phyloP scores from a whole-genome alignment of 2,329 filamentous ascomycete genomes.

The Cyclaneusma minus region DNA sequence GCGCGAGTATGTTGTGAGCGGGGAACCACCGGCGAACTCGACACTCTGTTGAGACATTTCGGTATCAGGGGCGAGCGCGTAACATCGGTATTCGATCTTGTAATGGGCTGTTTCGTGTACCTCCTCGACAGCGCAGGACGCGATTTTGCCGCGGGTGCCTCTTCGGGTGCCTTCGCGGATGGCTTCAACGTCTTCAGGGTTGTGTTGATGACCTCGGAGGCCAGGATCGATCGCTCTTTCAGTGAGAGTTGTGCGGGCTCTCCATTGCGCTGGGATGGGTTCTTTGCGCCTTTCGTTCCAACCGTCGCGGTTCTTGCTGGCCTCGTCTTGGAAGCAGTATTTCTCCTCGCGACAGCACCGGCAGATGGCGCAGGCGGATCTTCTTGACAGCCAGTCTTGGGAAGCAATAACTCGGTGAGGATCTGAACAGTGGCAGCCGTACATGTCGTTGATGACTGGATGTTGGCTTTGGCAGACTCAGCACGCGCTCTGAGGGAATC shows the following conservation, averaged over 20 bases:
- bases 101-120: too few relatives aligned
- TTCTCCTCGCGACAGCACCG: neutral
- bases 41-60: constrained; percentile 42
- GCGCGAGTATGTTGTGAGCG: too few relatives aligned
- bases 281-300: constrained; percentile 17
- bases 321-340: constrained; percentile 2
- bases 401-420: constrained; percentile 29
- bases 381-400: constrained; percentile 13
- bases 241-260: constrained; percentile 24
- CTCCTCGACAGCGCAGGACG: too few relatives aligned
- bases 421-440: constrained; percentile 26
- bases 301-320: constrained; percentile 8
- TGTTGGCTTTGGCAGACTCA: constrained; percentile 30
- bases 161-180: constrained; percentile 20
- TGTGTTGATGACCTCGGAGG: constrained; percentile 58
- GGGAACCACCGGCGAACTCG: constrained; percentile 42
- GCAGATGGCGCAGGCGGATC: constrained; percentile 4
- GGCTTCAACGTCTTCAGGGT: constrained; percentile 45
- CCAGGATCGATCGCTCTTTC: constrained; percentile 49
- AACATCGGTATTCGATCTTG: constrained; percentile 39
- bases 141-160: constrained; percentile 22
- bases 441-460: constrained; percentile 30
- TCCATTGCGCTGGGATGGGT: constrained; percentile 9
- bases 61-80: constrained; percentile 46
- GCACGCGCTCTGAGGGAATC: constrained; percentile 23